phyloP scores from a whole-genome alignment of 2,329 filamentous ascomycete genomes.

The Talaromyces funiculosus region DNA sequence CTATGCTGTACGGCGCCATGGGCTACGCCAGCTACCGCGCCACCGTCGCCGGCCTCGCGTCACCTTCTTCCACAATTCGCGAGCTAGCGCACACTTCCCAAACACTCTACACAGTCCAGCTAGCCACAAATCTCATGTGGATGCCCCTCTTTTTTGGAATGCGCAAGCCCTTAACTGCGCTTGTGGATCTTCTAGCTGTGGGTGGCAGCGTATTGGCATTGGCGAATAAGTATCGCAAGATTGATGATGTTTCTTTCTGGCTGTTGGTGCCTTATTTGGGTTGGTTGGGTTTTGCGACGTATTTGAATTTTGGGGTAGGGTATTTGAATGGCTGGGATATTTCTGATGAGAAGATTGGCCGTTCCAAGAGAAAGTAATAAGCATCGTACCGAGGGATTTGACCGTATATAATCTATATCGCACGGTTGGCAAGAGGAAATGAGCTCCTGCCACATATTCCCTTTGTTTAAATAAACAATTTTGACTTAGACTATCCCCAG shows the following conservation, averaged over 20 bases:
- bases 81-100: slow-evolving; percentile 61
- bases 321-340: slow-evolving; percentile 65
- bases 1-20: slow-evolving; percentile 62
- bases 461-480: too few relatives aligned
- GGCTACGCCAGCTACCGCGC: slow-evolving; percentile 83
- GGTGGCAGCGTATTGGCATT: slow-evolving; percentile 68
- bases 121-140: slow-evolving; percentile 80
- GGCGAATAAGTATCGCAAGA: slow-evolving; percentile 66
- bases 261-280: slow-evolving; percentile 73
- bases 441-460: neutral
- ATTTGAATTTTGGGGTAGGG: slow-evolving; percentile 66
- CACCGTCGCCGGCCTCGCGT: slow-evolving; percentile 57
- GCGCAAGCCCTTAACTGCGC: slow-evolving; percentile 66
- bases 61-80: slow-evolving; percentile 52
- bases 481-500: too few relatives aligned
- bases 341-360: slow-evolving; percentile 16
- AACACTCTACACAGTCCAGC: slow-evolving; percentile 78
- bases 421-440: neutral
- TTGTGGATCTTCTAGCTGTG: slow-evolving; percentile 68
- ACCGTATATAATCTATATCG: neutral
- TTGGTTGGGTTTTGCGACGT: slow-evolving; percentile 85
- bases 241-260: slow-evolving; percentile 69
- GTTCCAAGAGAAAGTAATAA: slow-evolving; percentile 8
- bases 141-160: slow-evolving; percentile 89
- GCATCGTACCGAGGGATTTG: neutral